Base-by-base conservation (phyloP, 1,139 yeast species). In the Saccharomyces pastorianus region DNA sequence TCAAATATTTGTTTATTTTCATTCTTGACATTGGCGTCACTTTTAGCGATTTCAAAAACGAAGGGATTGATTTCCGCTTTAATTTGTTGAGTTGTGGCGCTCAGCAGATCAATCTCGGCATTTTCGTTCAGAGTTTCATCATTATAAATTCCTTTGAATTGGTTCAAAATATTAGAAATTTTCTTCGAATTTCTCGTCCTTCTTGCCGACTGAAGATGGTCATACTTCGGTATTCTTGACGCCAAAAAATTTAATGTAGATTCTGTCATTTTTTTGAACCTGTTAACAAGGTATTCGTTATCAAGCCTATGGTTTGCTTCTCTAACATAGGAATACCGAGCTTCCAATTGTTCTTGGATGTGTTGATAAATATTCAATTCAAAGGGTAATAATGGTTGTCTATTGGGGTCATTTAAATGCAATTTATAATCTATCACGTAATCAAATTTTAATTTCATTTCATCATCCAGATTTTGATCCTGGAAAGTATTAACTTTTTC, bases 301-400 rank as follows among this genome's bases (percentile, higher is more conserved):
- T 7, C 13, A 17, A 38, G 23, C 11, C 6, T 38, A 17, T 2
- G 44, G 17, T 6, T 17, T 13, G 17, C 8, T 20, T 17, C 44
- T 9, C n/a, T 23, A 13, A 6, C 9, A 3, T 38, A 38, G 6
- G 9, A 9, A 17, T 9, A 11, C 13, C 9, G 44, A 9, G n/a
- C 44, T 17, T 38, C 44, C 23, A 38, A 13, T 11, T 9, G 44
- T 38, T 53, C 47, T 41, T 47, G 48, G 13, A 32, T 38, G 38
- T 61, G 59, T 2, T 55, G 47, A 0, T 79, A 78, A 9, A 76
- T 60, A 60, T 75, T 69, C 26, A 68, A 53, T 56, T 80, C 84
- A 59, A 66, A 74, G 2, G 66, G 64, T 48, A 61, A 41, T 14
- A 56, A 47, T 13, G 58, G 56, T 6, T 48, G 9, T 72, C 73